Evolutionary conservation across 169 alveolate genomes (phyloP), one percentile per base, ranked within the genome.

Genomic region (Plasmodium falciparum): DNA sequence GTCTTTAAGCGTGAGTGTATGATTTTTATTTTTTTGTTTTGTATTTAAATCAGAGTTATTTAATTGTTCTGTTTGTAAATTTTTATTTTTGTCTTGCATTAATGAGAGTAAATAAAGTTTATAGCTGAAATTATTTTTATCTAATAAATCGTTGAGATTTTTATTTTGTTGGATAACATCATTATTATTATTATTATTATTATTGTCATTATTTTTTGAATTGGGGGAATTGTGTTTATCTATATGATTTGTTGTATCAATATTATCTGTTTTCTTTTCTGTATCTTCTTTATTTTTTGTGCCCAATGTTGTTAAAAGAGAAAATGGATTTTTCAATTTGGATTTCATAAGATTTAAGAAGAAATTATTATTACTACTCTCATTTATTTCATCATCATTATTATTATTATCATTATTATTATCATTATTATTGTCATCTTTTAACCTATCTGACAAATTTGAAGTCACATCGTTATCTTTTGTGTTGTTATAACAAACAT

Each of bases 291-390:
- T 22, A 39, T 43, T 74, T 22, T 17, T 59, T 49, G 9, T 52
- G 69, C 43, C 39, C 71, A 54, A 47, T 7, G 24, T 47, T 1
- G 71, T 50, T 20, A 65, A 22, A 17, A 66, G 29, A 1, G 89
- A 78, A 15, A 65, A 20, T 4, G 89, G 69, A 26, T 49, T 63
- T 58, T 59, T 67, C 11, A 78, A 58, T n/a, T 70, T 78, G 17
- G 78, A 65, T 59, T 78, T 78, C 76, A 78, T 66, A 2, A 78
- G 12, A 15, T 66, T 65, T 43, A 78, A 17, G 45, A 78, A 59
- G 20, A 29, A 66, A 2, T 8, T 78, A 29, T 66, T 78, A n/a
- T 39, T 66, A 43, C 20, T 52, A 65, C 65, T 49, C 20, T 66
- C 78, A 15, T 56, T 52, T 5, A 47, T 39, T 45, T 43, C 89